Evolutionary conservation across 1,139 yeast genomes (phyloP).

Genomic region (Geotrichum klebahnii): DNA sequence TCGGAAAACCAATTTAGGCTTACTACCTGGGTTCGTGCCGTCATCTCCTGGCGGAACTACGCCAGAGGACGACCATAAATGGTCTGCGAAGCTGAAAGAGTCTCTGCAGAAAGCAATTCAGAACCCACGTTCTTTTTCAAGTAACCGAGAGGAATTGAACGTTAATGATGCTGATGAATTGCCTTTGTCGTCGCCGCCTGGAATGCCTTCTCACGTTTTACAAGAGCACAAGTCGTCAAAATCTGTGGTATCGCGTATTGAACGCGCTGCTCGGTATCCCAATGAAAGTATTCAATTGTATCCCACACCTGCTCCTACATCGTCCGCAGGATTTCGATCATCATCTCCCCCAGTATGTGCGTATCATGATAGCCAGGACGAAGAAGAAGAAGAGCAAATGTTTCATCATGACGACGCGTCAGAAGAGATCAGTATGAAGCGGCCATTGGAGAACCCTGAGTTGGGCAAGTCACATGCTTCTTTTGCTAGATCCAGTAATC

Average conservation of each 20-base stretch:
- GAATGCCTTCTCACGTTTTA: neutral
- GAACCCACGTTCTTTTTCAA: no score
- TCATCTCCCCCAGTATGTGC: slow-evolving; percentile 26
- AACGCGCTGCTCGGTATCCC: neutral
- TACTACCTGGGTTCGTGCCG: slow-evolving; percentile 17
- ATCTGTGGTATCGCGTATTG: neutral
- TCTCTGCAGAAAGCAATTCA: slow-evolving; percentile 1
- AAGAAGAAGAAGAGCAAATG: slow-evolving; percentile 2
- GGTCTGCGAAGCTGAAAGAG: slow-evolving; percentile 4
- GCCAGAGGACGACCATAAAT: neutral
- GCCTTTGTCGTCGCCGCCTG: slow-evolving; percentile 11
- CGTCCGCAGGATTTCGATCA: slow-evolving; percentile 25
- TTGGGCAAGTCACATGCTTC: neutral
- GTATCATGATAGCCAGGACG: slow-evolving; percentile 8
- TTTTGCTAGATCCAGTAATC: no score
- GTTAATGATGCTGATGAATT: slow-evolving; percentile 4
- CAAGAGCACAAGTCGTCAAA: neutral
- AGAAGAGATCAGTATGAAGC: no score
- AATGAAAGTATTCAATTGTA: slow-evolving; percentile 21
- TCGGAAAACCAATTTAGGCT: neutral
- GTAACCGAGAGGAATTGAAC: no score
- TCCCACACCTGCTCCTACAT: slow-evolving; percentile 35
- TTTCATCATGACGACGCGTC: neutral
- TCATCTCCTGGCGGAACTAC: slow-evolving; percentile 10
- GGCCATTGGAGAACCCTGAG: neutral